A percentile compares a stretch with the other conserved stretches of the same genome.
phyloP scores from a whole-genome alignment of 768 basidiomycete species.

The Bullera alba region DNA sequence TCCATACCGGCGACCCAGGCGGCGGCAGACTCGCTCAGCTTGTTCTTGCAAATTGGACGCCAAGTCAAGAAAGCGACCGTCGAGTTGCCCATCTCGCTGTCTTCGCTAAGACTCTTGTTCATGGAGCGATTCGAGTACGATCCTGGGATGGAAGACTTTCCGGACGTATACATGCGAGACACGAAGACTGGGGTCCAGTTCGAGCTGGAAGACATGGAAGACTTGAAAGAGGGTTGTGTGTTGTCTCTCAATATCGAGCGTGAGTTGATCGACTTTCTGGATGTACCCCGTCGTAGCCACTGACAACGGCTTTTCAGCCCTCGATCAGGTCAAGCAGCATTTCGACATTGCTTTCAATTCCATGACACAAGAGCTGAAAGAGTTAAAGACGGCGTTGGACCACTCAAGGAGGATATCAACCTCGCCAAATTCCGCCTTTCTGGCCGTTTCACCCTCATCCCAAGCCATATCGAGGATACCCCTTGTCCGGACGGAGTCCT shows the following conservation, averaged over 20 bases:
- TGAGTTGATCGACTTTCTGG: constrained; percentile 48
- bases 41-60: constrained; percentile 82
- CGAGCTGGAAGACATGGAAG: constrained; percentile 88
- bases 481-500: not conserved
- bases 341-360: constrained; percentile 83
- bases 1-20: constrained; percentile 49
- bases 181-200: constrained; percentile 87
- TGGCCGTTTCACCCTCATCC: constrained; percentile 39
- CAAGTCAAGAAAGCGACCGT: constrained; percentile 81
- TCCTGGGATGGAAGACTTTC: constrained; percentile 86
- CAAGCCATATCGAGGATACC: constrained; percentile 27
- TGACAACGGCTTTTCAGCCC: constrained; percentile 52
- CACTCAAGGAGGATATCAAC: constrained; percentile 53
- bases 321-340: constrained; percentile 98
- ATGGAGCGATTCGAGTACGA: constrained; percentile 92
- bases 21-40: no score
- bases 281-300: not conserved
- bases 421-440: constrained; percentile 35
- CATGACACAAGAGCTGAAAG: constrained; percentile 81
- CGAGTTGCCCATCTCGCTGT: constrained; percentile 60
- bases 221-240: constrained; percentile 79
- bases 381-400: constrained; percentile 64
- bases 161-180: constrained; percentile 91
- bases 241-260: constrained; percentile 94
- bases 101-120: constrained; percentile 75